phyloP scores from a whole-genome alignment of 1,284 basidiomycete species.

The Phenoliferia sp. region DNA sequence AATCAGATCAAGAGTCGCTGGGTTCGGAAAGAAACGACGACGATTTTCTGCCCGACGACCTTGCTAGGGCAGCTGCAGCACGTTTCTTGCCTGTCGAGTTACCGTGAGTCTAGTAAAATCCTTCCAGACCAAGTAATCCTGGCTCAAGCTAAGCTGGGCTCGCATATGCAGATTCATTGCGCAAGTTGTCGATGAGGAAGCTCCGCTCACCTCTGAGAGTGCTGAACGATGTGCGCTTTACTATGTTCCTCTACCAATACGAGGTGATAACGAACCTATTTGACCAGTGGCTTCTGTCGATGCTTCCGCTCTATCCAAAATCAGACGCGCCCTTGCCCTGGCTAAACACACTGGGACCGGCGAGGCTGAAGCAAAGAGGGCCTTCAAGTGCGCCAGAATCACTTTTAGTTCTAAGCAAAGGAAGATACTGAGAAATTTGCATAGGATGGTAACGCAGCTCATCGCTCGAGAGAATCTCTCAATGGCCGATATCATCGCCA shows the following conservation, averaged over 20 bases:
- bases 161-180: not conserved
- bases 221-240: not conserved
- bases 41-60: not conserved
- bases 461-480: not conserved
- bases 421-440: not conserved
- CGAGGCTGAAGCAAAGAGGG: not conserved
- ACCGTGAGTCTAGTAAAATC: not conserved
- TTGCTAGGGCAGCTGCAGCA: not conserved
- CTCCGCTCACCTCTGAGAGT: not conserved
- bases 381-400: not conserved
- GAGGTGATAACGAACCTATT: too few species aligned
- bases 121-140: not conserved
- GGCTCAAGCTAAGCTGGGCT: not conserved
- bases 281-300: not conserved
- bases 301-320: not conserved
- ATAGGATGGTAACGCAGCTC: not conserved
- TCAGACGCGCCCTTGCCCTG: not conserved
- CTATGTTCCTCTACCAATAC: too few species aligned
- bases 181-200: not conserved
- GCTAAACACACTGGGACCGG: not conserved
- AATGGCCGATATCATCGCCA: not conserved
- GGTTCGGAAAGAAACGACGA: not conserved
- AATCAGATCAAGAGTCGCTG: not conserved
- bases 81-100: not conserved
- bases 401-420: not conserved